These are phyloP conservation scores for Circinella minor DNA, from an alignment of 371 early-diverging fungal species.

Conservation along the genomic window DNA sequence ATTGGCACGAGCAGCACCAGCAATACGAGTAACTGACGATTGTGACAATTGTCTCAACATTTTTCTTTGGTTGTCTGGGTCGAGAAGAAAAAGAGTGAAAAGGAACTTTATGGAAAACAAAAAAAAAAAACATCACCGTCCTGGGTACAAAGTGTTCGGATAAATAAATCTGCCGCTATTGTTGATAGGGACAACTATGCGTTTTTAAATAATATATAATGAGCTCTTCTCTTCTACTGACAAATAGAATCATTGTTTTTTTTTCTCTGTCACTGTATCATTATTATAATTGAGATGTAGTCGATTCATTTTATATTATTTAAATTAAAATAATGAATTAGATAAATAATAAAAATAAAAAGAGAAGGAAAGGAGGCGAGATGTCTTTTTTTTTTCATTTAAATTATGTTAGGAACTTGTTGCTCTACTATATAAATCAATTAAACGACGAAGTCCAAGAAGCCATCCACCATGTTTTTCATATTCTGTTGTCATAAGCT, in stretches of 20 bases:
- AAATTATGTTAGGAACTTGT: background rate
- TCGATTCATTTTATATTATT: no score
- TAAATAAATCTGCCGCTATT: no score
- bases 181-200: no score
- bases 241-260: no score
- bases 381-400: no score
- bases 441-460: slow-evolving; percentile 27
- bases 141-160: background rate
- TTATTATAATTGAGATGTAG: no score
- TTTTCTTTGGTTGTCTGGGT: background rate
- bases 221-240: no score
- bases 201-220: no score
- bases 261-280: no score
- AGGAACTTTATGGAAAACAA: background rate
- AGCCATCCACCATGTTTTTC: slow-evolving; percentile 29
- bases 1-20: slow-evolving; percentile 21
- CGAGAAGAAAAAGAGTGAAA: background rate
- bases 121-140: background rate
- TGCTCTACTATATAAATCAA: slow-evolving; percentile 21
- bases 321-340: no score
- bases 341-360: no score
- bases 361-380: no score
- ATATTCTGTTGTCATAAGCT: slow-evolving; percentile 28
- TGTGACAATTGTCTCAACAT: slow-evolving; percentile 34
- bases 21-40: slow-evolving; percentile 26